phyloP scores from a whole-genome alignment of 1,284 basidiomycete genomes.

The Heliocybe sulcata region DNA sequence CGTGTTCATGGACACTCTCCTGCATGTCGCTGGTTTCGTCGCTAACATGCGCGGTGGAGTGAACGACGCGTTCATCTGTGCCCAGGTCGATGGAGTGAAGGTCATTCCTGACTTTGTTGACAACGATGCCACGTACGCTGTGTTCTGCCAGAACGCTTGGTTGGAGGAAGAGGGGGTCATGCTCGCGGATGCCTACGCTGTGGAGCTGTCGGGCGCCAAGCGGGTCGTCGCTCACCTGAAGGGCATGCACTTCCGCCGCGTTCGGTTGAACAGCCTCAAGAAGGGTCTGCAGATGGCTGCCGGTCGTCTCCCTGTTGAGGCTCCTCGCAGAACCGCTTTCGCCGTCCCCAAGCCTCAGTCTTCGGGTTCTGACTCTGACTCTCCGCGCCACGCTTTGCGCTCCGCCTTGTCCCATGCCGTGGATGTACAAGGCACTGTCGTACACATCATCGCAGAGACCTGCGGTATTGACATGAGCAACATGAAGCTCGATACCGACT shows the following conservation, averaged over 20 bases:
- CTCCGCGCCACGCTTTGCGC: neutral
- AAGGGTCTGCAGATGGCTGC: slow-evolving; percentile 32
- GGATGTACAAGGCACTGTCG: slow-evolving; percentile 14
- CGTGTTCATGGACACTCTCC: slow-evolving; percentile 58
- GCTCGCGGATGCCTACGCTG: slow-evolving; percentile 42
- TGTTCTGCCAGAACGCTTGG: slow-evolving; percentile 44
- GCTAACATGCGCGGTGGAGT: slow-evolving; percentile 45
- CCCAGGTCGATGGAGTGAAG: slow-evolving; percentile 39
- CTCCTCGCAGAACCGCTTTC: neutral
- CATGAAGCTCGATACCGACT: slow-evolving; percentile 26
- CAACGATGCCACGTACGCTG: slow-evolving; percentile 32
- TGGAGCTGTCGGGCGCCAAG: slow-evolving; percentile 24
- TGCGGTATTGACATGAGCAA: slow-evolving; percentile 28
- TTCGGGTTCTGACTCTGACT: neutral
- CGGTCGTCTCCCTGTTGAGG: slow-evolving; percentile 5
- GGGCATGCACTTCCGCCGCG: slow-evolving; percentile 47
- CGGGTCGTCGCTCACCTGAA: slow-evolving; percentile 47
- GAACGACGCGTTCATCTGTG: slow-evolving; percentile 58
- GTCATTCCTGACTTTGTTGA: slow-evolving; percentile 35
- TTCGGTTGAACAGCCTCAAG: slow-evolving; percentile 40
- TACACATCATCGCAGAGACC: slow-evolving; percentile 31
- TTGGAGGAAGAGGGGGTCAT: slow-evolving; percentile 33
- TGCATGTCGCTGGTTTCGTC: slow-evolving; percentile 65
- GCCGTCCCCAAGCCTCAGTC: neutral
- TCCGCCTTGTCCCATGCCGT: slow-evolving; percentile 4